Conservation (phyloP, 2,329 filamentous ascomycete genomes). For the Cladobotryum protrusum region DNA sequence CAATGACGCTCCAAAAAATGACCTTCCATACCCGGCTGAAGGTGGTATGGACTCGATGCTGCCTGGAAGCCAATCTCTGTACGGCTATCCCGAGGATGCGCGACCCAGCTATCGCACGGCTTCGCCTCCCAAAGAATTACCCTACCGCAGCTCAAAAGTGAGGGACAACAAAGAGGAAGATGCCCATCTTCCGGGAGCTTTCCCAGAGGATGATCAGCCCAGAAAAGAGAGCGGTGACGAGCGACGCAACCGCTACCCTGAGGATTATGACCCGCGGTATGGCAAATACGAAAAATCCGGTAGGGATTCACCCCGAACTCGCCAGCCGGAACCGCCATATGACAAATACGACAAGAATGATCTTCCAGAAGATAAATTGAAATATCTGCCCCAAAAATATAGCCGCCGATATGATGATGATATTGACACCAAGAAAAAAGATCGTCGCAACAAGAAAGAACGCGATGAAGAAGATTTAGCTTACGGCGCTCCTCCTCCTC, state of each 20-base stretch:
- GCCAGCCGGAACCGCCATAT: conserved; percentile 13
- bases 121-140: conserved; percentile 29
- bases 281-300: conserved; percentile 12
- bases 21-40: conserved; percentile 35
- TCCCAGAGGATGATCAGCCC: conserved; percentile 25
- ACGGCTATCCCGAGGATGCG: conserved; percentile 33
- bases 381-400: conserved; percentile 45
- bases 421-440: conserved; percentile 22
- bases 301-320: conserved; percentile 15
- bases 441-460: conserved; percentile 17
- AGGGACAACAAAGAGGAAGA: conserved; percentile 18
- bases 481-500: conserved; percentile 36
- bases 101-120: conserved; percentile 28
- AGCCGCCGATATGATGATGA: conserved; percentile 28
- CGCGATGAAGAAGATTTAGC: conserved; percentile 42
- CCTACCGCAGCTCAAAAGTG: conserved; percentile 32
- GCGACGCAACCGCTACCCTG: conserved; percentile 19
- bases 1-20: conserved; percentile 27
- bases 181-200: conserved; percentile 25
- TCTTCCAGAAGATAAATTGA: conserved; percentile 32
- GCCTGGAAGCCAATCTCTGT: conserved; percentile 30
- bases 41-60: conserved; percentile 32
- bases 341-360: conserved; percentile 18
- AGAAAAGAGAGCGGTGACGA: conserved; percentile 15
- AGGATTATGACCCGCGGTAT: conserved; percentile 18